Evolutionary conservation across 441 rosid species (phyloP).

Genomic region (Flueggea neowawraea): DNA sequence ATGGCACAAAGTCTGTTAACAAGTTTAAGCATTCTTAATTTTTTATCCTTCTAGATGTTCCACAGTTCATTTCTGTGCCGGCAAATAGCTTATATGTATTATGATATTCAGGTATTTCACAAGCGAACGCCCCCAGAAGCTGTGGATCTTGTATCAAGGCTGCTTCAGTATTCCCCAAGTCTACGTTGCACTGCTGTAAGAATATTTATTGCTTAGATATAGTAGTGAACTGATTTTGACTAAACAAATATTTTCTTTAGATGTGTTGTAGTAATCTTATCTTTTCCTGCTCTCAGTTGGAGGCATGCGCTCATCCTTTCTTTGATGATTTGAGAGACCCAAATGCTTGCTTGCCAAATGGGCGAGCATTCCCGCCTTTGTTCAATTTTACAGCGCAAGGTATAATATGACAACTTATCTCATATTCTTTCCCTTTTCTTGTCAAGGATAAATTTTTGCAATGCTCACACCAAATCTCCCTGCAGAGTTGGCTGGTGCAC

Average conservation of each 20-base stretch:
- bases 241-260: background rate
- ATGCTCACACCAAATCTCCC: conserved; percentile 9
- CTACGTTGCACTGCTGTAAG: conserved; percentile 82
- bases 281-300: conserved; percentile 38
- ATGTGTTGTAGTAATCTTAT: conserved; percentile 6
- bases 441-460: conserved; percentile 1
- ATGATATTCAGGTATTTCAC: conserved; percentile 52
- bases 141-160: conserved; percentile 74
- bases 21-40: background rate
- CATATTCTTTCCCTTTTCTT: background rate
- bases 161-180: conserved; percentile 86
- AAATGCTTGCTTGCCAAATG: conserved; percentile 59
- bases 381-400: conserved; percentile 79
- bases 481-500: conserved; percentile 85
- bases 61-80: conserved; percentile 4
- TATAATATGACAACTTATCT: conserved; percentile 8
- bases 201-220: no score
- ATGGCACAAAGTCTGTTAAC: conserved; percentile 76
- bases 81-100: conserved; percentile 16
- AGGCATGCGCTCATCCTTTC: conserved; percentile 84
- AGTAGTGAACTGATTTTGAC: background rate
- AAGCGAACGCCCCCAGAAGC: conserved; percentile 70
- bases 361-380: conserved; percentile 65
- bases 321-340: conserved; percentile 72
- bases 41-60: background rate